phyloP scores from a whole-genome alignment of 2,329 filamentous ascomycete species.

The Rugonectria rugulosa region DNA sequence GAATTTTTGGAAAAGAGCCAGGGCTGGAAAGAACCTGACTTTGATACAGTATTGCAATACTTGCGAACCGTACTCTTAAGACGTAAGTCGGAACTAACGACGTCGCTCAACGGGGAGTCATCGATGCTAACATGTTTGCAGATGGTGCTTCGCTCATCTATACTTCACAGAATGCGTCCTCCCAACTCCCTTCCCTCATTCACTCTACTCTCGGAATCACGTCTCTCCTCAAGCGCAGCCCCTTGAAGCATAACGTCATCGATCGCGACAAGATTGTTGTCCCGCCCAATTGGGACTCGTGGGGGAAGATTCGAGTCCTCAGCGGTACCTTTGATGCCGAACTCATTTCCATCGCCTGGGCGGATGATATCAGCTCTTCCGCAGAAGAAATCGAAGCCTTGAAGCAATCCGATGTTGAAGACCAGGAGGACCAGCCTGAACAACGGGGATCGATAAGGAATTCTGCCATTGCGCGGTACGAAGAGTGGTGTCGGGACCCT shows the following conservation, averaged over 20 bases:
- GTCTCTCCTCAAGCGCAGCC: slow-evolving; percentile 79
- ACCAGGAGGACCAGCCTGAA: slow-evolving; percentile 31
- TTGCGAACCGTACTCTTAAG: slow-evolving; percentile 88
- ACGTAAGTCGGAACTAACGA: slow-evolving; percentile 60
- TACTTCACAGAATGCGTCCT: slow-evolving; percentile 78
- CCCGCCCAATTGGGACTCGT: slow-evolving; percentile 97
- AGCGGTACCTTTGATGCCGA: slow-evolving; percentile 94
- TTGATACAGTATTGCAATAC: slow-evolving; percentile 94
- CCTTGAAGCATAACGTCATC: slow-evolving; percentile 88
- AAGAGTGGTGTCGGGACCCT: slow-evolving; percentile 80
- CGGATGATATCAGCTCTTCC: slow-evolving; percentile 76
- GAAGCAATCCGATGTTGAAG: slow-evolving; percentile 33
- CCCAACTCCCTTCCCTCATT: slow-evolving; percentile 79
- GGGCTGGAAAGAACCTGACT: slow-evolving; percentile 94
- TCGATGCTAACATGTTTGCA: slow-evolving; percentile 45
- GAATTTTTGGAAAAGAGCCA: slow-evolving; percentile 88
- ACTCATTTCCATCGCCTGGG: slow-evolving; percentile 84
- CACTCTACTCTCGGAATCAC: slow-evolving; percentile 89
- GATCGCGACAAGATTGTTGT: slow-evolving; percentile 94
- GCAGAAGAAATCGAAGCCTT: slow-evolving; percentile 37
- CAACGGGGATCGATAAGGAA: slow-evolving; percentile 46
- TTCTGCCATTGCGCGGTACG: slow-evolving; percentile 75
- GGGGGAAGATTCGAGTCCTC: slow-evolving; percentile 94
- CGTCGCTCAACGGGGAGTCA: slow-evolving; percentile 23
- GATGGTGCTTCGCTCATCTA: slow-evolving; percentile 88